phyloP scores from a whole-genome alignment of 1,284 basidiomycete species.

The Pseudozyma sp. region DNA sequence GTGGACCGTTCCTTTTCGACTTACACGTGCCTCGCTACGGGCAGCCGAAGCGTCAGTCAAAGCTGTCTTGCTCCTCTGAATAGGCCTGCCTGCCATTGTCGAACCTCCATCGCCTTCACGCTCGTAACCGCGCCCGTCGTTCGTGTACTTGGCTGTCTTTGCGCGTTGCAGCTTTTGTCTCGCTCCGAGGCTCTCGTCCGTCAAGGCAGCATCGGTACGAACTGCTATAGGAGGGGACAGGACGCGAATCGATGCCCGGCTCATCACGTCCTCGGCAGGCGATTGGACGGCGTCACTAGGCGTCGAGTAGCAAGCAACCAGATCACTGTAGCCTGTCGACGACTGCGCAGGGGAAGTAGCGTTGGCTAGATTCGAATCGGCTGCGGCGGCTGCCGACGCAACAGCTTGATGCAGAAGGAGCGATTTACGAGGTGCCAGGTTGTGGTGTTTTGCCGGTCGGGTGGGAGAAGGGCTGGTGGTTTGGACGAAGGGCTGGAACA shows the following conservation, averaged over 20 bases:
- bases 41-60: conserved; percentile 10
- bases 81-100: background rate
- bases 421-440: conserved; percentile 14
- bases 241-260: conserved; percentile 3
- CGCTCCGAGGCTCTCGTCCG: conserved; percentile 1
- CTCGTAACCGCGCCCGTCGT: background rate
- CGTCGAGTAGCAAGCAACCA: conserved; percentile 41
- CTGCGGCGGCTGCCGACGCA: background rate
- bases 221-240: background rate
- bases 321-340: conserved; percentile 35
- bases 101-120: background rate
- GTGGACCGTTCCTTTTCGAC: conserved; percentile 23
- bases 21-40: background rate
- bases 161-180: conserved; percentile 35
- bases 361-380: background rate
- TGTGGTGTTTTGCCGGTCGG: background rate
- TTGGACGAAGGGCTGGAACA: background rate
- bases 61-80: conserved; percentile 33
- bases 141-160: conserved; percentile 18
- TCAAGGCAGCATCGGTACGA: background rate
- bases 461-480: background rate
- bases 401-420: conserved; percentile 31
- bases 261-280: background rate
- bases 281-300: conserved; percentile 15
- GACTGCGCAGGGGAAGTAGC: conserved; percentile 13